These are phyloP conservation scores for Chytridium lagenaria DNA, from an alignment of 371 early-diverging fungal genomes.

Conservation along the genomic window DNA sequence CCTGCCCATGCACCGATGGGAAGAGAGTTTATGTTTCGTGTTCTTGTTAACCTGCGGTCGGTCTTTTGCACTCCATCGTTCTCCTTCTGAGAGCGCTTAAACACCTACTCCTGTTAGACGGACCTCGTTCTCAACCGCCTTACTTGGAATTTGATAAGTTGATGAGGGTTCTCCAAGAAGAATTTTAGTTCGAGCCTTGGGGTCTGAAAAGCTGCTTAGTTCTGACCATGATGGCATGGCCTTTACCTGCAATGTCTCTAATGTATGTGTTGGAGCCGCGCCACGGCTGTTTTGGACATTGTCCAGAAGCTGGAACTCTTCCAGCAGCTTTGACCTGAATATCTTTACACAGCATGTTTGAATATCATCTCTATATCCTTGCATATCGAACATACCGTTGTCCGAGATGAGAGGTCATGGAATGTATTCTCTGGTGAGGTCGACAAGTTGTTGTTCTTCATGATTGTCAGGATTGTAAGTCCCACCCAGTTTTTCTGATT, in stretches of 20 bases:
- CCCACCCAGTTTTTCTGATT: not conserved
- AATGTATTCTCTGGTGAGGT: constrained; percentile 28
- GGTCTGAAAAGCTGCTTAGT: constrained; percentile 22
- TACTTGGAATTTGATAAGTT: constrained; percentile 48
- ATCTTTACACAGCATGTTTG: constrained; percentile 4
- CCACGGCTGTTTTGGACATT: constrained; percentile 35
- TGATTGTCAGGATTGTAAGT: not conserved
- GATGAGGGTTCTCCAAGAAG: constrained; percentile 47
- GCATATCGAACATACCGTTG: not conserved
- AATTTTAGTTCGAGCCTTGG: constrained; percentile 27
- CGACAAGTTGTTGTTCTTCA: not conserved
- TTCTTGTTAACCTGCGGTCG: constrained; percentile 44
- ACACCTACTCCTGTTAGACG: constrained; percentile 26
- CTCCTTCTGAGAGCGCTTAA: constrained; percentile 41
- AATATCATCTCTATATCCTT: not conserved
- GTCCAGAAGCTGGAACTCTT: constrained; percentile 49
- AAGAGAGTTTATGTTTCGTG: constrained; percentile 38
- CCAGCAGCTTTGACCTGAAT: constrained; percentile 43
- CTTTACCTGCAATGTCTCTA: constrained; percentile 35
- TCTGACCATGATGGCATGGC: too few species aligned
- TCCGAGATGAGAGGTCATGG: constrained; percentile 39
- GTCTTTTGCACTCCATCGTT: constrained; percentile 26
- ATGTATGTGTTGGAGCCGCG: constrained; percentile 42
- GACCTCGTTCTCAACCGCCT: not conserved
- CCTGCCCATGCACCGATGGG: constrained; percentile 50